These are phyloP conservation scores for Claviceps fusiformis DNA, from an alignment of 2,329 filamentous ascomycete genomes.

Conservation along the genomic window DNA sequence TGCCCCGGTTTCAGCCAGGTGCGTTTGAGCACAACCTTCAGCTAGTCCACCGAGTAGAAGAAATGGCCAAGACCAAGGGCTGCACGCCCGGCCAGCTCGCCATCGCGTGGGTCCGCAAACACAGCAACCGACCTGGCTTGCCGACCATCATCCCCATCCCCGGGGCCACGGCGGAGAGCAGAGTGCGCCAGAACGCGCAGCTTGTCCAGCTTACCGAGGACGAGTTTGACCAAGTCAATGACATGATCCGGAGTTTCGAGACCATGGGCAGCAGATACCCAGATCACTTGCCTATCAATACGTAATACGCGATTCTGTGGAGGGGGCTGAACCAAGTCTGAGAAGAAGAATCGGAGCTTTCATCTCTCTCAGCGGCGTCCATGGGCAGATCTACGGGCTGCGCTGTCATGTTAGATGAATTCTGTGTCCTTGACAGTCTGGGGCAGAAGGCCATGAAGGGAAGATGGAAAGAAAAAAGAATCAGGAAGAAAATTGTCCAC, in stretches of 20 bases:
- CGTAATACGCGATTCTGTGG: background rate
- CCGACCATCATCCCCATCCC: slow-evolving; percentile 52
- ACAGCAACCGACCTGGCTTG: slow-evolving; percentile 37
- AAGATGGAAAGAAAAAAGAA: background rate
- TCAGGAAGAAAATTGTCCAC: slow-evolving; percentile 18
- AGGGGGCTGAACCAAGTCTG: too few relatives aligned
- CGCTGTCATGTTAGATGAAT: background rate
- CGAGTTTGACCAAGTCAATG: slow-evolving; percentile 36
- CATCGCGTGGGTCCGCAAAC: slow-evolving; percentile 45
- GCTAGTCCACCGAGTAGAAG: slow-evolving; percentile 43
- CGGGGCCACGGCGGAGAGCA: slow-evolving; percentile 41
- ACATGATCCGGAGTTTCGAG: slow-evolving; percentile 33
- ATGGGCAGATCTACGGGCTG: background rate
- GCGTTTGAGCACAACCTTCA: slow-evolving; percentile 51
- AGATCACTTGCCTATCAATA: slow-evolving; percentile 7
- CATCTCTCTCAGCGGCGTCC: background rate
- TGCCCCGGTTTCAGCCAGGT: slow-evolving; percentile 48
- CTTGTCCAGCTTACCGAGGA: slow-evolving; percentile 32
- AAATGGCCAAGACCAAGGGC: slow-evolving; percentile 44
- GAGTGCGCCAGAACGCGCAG: slow-evolving; percentile 48
- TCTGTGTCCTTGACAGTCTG: background rate
- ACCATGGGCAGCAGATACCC: slow-evolving; percentile 36
- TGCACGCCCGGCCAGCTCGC: slow-evolving; percentile 52
- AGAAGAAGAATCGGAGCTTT: background rate
- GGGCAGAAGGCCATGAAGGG: too few relatives aligned